phyloP scores from a whole-genome alignment of 169 alveolate species.

The Plasmodium billcollinsi region DNA sequence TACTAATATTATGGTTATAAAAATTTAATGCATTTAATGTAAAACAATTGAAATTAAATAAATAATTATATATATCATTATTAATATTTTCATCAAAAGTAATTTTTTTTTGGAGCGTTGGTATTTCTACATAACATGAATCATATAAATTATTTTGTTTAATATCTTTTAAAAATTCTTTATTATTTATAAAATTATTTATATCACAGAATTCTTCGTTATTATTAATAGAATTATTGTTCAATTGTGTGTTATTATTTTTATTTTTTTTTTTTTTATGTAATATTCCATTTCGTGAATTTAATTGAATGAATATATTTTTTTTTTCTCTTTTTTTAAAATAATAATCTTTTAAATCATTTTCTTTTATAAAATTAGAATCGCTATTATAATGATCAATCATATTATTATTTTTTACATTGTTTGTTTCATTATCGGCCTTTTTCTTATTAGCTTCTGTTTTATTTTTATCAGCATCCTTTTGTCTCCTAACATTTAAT shows the following conservation, averaged over 20 bases:
- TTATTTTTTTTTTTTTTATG: slow-evolving; percentile 45
- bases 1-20: slow-evolving; percentile 8
- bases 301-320: slow-evolving; percentile 46
- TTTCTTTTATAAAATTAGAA: slow-evolving; percentile 20
- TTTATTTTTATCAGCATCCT: background rate
- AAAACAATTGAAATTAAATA: slow-evolving; percentile 45
- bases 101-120: slow-evolving; percentile 44
- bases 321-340: slow-evolving; percentile 26
- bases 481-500: slow-evolving; percentile 15
- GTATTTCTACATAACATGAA: slow-evolving; percentile 31
- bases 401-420: background rate
- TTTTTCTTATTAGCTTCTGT: background rate
- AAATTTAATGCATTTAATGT: slow-evolving; percentile 17
- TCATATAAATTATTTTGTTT: slow-evolving; percentile 12
- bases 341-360: slow-evolving; percentile 30
- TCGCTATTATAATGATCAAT: background rate
- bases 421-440: background rate
- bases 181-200: slow-evolving; percentile 10
- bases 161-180: slow-evolving; percentile 1
- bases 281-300: slow-evolving; percentile 45
- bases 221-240: background rate
- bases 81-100: slow-evolving; percentile 58
- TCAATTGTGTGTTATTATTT: background rate
- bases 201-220: slow-evolving; percentile 12
- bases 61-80: slow-evolving; percentile 47